Base-by-base conservation (phyloP, 2,329 filamentous ascomycete species). In the Fusarium duplospermum region DNA sequence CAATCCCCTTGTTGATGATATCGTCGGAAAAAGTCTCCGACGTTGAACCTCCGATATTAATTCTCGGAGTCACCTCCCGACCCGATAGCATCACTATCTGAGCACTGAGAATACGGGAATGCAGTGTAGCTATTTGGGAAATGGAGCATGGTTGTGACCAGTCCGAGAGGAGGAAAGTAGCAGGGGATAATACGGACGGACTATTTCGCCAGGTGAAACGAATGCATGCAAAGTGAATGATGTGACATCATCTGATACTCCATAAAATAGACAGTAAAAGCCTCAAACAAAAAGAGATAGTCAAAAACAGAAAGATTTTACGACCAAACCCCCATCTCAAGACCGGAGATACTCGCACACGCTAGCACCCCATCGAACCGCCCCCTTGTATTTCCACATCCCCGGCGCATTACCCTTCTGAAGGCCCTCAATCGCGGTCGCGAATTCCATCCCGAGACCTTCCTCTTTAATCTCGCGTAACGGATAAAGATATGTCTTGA, bases 321-420 rank as follows among this genome's bases (percentile, higher is more conserved):
- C 22, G 9, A 7, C 16, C 24, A 22, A 35, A n/a, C 33, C 13
- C 24, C 33, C 14, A 59, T 18, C 38, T 77, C 67, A 78, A 13
- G 78, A 70, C 40, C 86, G 81, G 66, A 90, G 72, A 77, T 86
- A 89, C 47, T 84, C 82, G 72, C 84, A 86, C 0, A 88, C 84
- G 16, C 80, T 79, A 74, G 83, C 83, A 0, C 86, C 86, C 87
- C 88, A 89, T 9, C 85, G 81, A 38, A 83, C 79, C 0, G 82
- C 84, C 2, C 86, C 84, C 73, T 89, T 90, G 78, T 89, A 89
- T 31, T 75, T 80, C 83, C 86, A 88, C 86, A 89, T 89, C 0
- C 84, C 86, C 0, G 86, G 86, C 2, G 86, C 87, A 70, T 90
- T 90, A 1, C 88, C 87, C 24, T 71, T 71, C 65, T 82, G 82